Base-by-base conservation (phyloP, 306 rosid species). In the Crotalaria pallida region DNA sequence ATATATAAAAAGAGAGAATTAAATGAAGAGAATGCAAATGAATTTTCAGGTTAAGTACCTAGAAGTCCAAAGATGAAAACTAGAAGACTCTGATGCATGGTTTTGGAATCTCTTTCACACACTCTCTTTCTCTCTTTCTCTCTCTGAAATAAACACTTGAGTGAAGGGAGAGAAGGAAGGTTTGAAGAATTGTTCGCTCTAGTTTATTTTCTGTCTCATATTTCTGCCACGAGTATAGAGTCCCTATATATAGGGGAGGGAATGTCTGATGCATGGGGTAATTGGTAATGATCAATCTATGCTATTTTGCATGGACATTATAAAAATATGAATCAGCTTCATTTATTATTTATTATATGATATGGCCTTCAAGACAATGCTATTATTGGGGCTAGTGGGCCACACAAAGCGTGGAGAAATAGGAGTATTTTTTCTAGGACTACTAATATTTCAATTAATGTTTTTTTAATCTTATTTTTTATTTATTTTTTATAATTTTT, bases 61-160 rank as follows among this genome's bases (percentile, higher is more conserved):
- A 92, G 88, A 73, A 89, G 2, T 18, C 98, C 98, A 74, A 92
- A 86, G 33, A 71, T 22, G 41, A 89, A 67, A 55, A 58, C 70
- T 75, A 82, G 13, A 4, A 78, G 85, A 65, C 74, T 71, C 62
- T 85, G 86, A 2, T 79, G 7, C 86, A 82, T 82, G 72, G 16
- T 53, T 19, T 11, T 68, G 22, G 65, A 51, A 33, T 58, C 12
- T 57, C 52, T 56, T 13, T 10, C 45, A 22, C 57, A 45, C 33
- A 27, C 60, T 51, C 59, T 62, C 12, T 15, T 7, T 45, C 23
- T 19, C 60, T 51, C 59, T 62, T 9, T 15, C 10, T 45, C 23
- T 19, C 5, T 7, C 33, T 24, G 26, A 47, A 34, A 21, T 66
- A 18, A 27, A 66, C 41, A 64, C 65, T 72, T 15, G 58, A 15